Evolutionary conservation across 768 basidiomycete species (phyloP).

Genomic region (Suillus bovinus): DNA sequence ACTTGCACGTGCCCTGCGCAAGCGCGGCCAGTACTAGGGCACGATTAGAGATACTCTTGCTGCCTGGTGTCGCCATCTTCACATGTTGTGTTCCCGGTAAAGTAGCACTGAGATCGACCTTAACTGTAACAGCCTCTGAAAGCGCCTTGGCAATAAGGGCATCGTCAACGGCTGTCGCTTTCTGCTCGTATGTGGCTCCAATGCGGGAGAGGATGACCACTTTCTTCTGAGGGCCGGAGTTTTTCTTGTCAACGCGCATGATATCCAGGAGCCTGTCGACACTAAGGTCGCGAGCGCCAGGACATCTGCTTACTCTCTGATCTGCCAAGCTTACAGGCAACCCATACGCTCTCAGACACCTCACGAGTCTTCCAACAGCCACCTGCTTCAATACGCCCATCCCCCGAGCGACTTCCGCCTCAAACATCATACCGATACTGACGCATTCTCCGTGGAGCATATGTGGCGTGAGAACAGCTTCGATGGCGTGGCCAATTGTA

Average conservation of each 20-base stretch:
- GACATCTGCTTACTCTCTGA: constrained; percentile 71
- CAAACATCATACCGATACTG: constrained; percentile 93
- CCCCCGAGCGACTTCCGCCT: constrained; percentile 89
- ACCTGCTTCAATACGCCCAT: constrained; percentile 90
- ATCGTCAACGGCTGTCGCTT: constrained; percentile 86
- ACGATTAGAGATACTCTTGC: constrained; percentile 95
- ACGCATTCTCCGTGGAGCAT: constrained; percentile 98
- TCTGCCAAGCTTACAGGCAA: constrained; percentile 83
- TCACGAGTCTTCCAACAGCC: constrained; percentile 84
- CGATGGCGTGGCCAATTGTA: constrained; percentile 97
- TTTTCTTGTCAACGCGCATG: constrained; percentile 98
- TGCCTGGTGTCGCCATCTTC: constrained; percentile 91
- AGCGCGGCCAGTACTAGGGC: constrained; percentile 93
- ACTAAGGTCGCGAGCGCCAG: constrained; percentile 69
- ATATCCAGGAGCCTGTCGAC: constrained; percentile 86
- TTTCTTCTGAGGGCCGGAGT: constrained; percentile 89
- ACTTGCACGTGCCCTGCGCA: constrained; percentile 80
- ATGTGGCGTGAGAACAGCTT: constrained; percentile 90
- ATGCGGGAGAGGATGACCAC: constrained; percentile 90
- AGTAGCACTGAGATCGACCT: constrained; percentile 31
- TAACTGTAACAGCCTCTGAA: constrained; percentile 75
- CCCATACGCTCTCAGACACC: constrained; percentile 88
- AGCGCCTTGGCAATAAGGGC: constrained; percentile 79
- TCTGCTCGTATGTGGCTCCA: constrained; percentile 88
- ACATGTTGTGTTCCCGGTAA: constrained; percentile 31